Evolutionary conservation across 2,329 filamentous ascomycete species (phyloP), one percentile per base, ranked within the genome.

Genomic region (Epichloe sibirici): DNA sequence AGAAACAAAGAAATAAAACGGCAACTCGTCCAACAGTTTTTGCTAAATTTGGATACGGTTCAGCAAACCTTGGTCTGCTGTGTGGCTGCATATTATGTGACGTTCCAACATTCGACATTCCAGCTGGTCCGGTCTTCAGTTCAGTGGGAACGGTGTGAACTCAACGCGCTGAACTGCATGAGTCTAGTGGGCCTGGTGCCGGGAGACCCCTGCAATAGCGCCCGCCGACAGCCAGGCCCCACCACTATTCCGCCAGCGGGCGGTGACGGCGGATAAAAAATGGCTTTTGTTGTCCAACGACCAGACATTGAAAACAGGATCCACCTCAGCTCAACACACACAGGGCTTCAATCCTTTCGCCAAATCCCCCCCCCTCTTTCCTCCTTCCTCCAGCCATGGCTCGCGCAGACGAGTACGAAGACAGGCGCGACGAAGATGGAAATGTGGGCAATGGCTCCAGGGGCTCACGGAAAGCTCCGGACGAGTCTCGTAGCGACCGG

Each of bases 401-500:
- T 15, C 58, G 60, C 5, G 57, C 59, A 31, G 58, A 62, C 34
- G 58, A 67, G n/a, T 48, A 43, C 48, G 55, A 54, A 28, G 53
- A 50, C 35, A 54, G 52, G n/a, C 50, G 46, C 23, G 40, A 51
- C 38, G 37, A 53, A 11, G 45, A 52, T 43, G 38, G 43, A 13
- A 54, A 50, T 28, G 53, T 57, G 7, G 55, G 61, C 13, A 55
- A 58, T 15, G 53, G 59, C 25, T 51, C 57, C 56, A 49, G 51
- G 51, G 23, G 54, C 55, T 54, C 58, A 58, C 54, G 49, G 49
- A 51, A 55, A 48, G 37, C 45, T 48, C 60, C 60, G 31, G 60
- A 61, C 39, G 57, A 55, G 13, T 55, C 59, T 47, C 58, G 57
- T 49, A 58, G 56, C 54, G 59, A 63, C 45, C 62, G 66, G 44